Base-by-base conservation (phyloP, 768 basidiomycete species). In the Suillus plorans region DNA sequence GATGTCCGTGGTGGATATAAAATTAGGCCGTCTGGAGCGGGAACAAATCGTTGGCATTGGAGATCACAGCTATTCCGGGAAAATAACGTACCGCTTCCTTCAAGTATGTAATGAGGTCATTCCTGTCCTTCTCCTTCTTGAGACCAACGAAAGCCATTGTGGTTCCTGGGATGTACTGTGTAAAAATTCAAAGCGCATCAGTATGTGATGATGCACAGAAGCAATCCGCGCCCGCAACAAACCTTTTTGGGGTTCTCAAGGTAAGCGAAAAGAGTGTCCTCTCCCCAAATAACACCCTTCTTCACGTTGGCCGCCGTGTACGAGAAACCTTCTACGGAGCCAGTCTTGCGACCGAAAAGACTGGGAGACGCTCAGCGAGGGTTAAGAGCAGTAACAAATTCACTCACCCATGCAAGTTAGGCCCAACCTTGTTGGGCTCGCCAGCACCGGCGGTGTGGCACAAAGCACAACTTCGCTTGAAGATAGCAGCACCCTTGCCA, bases 131-230 rank as follows among this genome's bases (percentile, higher is more conserved):
- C 12, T 94, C 94, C 87, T 98, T 99, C 90, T 98, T 99, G 77
- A 99, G 81, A 73, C 97, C 97, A 69, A 95, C 95, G 71, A 97
- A 98, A 64, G 95, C 96, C 96, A 98, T 98, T 84, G 97, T 97
- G 60, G 96, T 97, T 57, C 96, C 95, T 45, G 94, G 94, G 69
- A 96, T 96, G 82, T 95, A 95, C 91, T 93, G 65, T 55, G 34
- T 1, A 53, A 53, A 34, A 10, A n/a, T 1, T 25, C 3, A 37
- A 49, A 47, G 1, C 3, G 28, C 16, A 14, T 22, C n/a, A 25
- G 65, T 59, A 0, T 39, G 34, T 7, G 14, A 12, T 5, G 7
- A 28, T 12, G 12, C 4, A 28, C 18, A 44, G 36, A 25, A 45
- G 7, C 0, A 20, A 42, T 8, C 42, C 8, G 13, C 22, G 18